Conservation (phyloP, 176 grass and related monocot genomes). For the Oryza meridionalis region DNA sequence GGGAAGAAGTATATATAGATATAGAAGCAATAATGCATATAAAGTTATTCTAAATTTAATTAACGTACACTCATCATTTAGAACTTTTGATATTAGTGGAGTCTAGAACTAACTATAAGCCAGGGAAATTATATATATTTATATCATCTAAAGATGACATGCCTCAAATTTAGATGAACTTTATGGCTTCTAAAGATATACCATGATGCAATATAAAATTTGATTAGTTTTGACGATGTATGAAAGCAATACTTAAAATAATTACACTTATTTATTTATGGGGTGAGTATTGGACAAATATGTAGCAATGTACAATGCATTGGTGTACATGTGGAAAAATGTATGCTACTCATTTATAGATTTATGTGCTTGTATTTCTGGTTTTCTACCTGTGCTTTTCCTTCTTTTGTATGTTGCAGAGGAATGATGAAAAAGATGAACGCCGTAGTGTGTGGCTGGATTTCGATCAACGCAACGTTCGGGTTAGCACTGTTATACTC, state of each 20-base stretch:
- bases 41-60: neutral
- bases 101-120: too few species aligned
- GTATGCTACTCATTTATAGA: too few species aligned
- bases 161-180: neutral
- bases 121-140: neutral
- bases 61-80: too few species aligned
- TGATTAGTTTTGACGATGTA: neutral
- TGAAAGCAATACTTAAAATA: neutral
- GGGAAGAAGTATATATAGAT: neutral
- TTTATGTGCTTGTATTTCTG: too few species aligned
- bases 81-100: too few species aligned
- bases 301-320: too few species aligned
- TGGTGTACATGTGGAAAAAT: too few species aligned
- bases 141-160: neutral
- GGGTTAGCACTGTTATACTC: neutral
- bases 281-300: neutral
- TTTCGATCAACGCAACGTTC: slow-evolving; percentile 15
- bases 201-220: neutral
- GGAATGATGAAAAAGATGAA: neutral
- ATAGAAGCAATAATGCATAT: neutral
- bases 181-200: neutral
- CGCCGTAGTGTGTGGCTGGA: neutral
- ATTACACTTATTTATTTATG: too few species aligned
- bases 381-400: too few species aligned
- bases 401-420: neutral